phyloP scores from a whole-genome alignment of 2,329 filamentous ascomycete species.

The Exophiala sideris region DNA sequence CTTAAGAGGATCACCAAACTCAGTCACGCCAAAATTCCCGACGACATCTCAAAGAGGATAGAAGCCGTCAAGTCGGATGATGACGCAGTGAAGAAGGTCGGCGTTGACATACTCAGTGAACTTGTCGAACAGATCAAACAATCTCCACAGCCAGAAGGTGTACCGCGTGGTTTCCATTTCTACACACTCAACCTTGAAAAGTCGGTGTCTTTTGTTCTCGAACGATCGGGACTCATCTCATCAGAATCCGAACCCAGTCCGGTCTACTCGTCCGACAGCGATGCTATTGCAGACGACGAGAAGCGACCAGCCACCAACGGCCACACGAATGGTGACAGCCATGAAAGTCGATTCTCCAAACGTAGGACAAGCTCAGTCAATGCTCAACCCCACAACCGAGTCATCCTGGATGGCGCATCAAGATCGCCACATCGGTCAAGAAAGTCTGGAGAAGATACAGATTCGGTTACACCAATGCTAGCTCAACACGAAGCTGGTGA shows the following conservation, averaged over 20 bases:
- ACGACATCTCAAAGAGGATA: constrained; percentile 62
- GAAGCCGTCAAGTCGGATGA: constrained; percentile 47
- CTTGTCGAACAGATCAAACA: constrained; percentile 75
- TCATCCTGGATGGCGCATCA: constrained; percentile 72
- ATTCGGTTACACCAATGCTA: constrained; percentile 1
- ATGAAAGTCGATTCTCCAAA: constrained; percentile 32
- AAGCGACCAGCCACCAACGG: constrained; percentile 13
- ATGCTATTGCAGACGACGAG: constrained; percentile 43
- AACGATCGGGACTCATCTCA: constrained; percentile 79
- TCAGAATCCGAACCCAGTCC: constrained; percentile 32
- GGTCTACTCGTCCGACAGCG: constrained; percentile 41
- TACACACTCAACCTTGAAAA: constrained; percentile 87
- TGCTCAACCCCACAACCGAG: constrained; percentile 80
- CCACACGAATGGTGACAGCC: neutral
- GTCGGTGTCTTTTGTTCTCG: constrained; percentile 87
- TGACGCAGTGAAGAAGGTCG: constrained; percentile 47
- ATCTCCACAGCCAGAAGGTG: constrained; percentile 51
- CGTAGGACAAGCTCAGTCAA: constrained; percentile 75
- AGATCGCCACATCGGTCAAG: constrained; percentile 30
- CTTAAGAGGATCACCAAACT: constrained; percentile 90
- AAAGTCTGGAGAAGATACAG: constrained; percentile 16
- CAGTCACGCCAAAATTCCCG: constrained; percentile 80
- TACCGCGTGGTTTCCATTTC: constrained; percentile 83
- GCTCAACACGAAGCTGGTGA: constrained; percentile 63
- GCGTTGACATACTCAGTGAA: constrained; percentile 68